These are phyloP conservation scores for Hymenoscyphus albidus DNA, from an alignment of 2,329 filamentous ascomycete species.

Conservation along the genomic window DNA sequence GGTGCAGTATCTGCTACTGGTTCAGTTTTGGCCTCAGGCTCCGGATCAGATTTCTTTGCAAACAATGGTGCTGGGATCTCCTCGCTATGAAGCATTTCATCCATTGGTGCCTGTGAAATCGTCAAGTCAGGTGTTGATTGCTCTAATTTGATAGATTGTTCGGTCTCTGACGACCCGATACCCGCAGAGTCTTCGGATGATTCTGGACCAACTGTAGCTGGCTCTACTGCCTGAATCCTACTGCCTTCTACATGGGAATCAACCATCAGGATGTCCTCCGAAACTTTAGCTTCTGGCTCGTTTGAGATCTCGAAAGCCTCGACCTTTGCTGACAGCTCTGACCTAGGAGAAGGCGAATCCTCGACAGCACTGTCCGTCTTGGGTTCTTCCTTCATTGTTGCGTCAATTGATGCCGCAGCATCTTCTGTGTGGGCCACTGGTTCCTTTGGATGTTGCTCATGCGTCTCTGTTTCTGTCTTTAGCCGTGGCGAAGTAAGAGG, in stretches of 20 bases:
- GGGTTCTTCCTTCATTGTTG: background rate
- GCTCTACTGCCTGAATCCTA: constrained; percentile 14
- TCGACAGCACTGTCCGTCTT: constrained; percentile 48
- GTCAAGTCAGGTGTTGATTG: constrained; percentile 11
- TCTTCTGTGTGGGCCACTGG: constrained; percentile 37
- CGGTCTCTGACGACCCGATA: constrained; percentile 13
- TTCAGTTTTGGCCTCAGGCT: constrained; percentile 7
- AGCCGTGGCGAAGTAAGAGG: constrained; percentile 67
- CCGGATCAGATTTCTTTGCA: constrained; percentile 37
- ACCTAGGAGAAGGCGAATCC: constrained; percentile 53
- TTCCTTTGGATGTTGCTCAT: constrained; percentile 48
- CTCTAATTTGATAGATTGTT: constrained; percentile 23
- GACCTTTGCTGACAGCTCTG: constrained; percentile 35
- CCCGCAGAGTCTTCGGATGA: constrained; percentile 27
- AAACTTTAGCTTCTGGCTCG: constrained; percentile 11
- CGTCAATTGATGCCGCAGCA: constrained; percentile 41
- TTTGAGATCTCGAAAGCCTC: constrained; percentile 27
- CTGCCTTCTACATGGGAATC: constrained; percentile 21
- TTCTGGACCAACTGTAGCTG: constrained; percentile 20
- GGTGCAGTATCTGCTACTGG: constrained; percentile 10
- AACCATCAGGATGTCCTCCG: constrained; percentile 27
- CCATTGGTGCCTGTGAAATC: constrained; percentile 19
- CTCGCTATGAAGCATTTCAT: constrained; percentile 55
- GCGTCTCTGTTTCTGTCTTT: constrained; percentile 55
- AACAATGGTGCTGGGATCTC: constrained; percentile 68